Base-by-base conservation (phyloP, 495 filamentous ascomycete genomes). In the Ramalina intermedia region DNA sequence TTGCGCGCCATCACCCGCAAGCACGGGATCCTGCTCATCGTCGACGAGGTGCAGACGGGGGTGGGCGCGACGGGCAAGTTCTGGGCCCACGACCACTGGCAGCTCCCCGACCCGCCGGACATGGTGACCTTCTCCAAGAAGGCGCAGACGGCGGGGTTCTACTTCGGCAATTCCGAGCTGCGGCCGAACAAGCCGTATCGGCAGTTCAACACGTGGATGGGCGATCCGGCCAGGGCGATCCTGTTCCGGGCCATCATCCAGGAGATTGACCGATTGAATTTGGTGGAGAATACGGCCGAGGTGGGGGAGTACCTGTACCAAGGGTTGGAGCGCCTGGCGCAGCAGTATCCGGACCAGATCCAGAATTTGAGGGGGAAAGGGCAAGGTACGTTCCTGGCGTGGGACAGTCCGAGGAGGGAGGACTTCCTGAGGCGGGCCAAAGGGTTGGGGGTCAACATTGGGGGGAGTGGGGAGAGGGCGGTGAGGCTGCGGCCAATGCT, bases 131-230 rank as follows among this genome's bases (percentile, higher is more conserved):
- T 98, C 72, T 84, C 78, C 61, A 98, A 98, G 80, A 98, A 98
- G 73, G 93, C 91, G 18, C 91, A 98, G 72, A 89, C 93, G 7
- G 91, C 91, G 27, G 91, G 91, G 29, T 98, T 93, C 76, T 98
- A 94, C 73, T 98, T 76, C 61, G 86, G 87, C 26, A 84, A 94
- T 71, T 76, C 78, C 16, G 76, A 82, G 41, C 74, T 98, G 50
- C 75, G 89, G n/a, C 91, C 91, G 43, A 96, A 95, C 71, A 90
- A 90, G 75, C 87, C 91, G n/a, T 96, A 96, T 75, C 80, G 91
- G 44, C 91, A 98, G 68, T 98, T 96, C 72, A 98, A 98, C 70
- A 98, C 93, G 50, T 98, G 91, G 91, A 96, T 98, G 89, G 91
- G 91, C 63, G 91, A 98, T 69, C 91, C 91, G 26, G 80, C 85